Evolutionary conservation across 2,329 filamentous ascomycete species (phyloP).

Genomic region (Fusarium tanahbumbuense): DNA sequence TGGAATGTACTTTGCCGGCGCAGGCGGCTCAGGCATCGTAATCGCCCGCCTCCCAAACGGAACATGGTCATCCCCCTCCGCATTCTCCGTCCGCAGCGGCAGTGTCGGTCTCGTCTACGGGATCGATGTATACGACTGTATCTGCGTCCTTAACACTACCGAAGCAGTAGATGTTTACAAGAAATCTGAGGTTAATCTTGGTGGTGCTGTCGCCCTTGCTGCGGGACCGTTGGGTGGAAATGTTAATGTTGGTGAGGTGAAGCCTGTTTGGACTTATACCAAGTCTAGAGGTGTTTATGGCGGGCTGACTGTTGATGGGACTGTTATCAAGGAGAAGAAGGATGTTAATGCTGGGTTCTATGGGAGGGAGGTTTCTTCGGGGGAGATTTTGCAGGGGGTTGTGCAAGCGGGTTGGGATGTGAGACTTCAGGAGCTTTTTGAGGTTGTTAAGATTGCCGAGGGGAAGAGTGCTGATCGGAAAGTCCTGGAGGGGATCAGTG

Average conservation of each 20-base stretch:
- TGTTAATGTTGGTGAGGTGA: background rate
- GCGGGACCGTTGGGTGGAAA: conserved; percentile 8
- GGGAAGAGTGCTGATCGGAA: background rate
- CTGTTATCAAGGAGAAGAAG: background rate
- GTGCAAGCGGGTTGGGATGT: background rate
- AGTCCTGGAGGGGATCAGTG: background rate
- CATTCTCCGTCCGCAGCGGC: conserved; percentile 16
- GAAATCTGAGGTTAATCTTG: conserved; percentile 9
- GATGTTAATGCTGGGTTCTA: background rate
- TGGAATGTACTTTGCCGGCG: conserved; percentile 19
- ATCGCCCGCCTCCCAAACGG: background rate
- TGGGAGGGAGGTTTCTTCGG: background rate
- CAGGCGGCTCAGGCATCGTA: conserved; percentile 10
- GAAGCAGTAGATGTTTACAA: conserved; percentile 12
- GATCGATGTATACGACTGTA: conserved; percentile 13
- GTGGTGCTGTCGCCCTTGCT: conserved; percentile 6
- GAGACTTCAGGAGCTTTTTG: background rate
- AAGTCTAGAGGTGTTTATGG: conserved; percentile 12
- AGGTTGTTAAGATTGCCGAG: conserved; percentile 8
- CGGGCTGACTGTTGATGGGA: conserved; percentile 17
- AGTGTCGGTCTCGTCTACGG: conserved; percentile 21
- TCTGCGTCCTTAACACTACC: conserved; percentile 8
- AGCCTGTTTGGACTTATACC: conserved; percentile 19
- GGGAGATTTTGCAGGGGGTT: background rate
- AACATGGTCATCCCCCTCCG: background rate